phyloP scores from a whole-genome alignment of 2,329 filamentous ascomycete species.

The Neonectria faginata region DNA sequence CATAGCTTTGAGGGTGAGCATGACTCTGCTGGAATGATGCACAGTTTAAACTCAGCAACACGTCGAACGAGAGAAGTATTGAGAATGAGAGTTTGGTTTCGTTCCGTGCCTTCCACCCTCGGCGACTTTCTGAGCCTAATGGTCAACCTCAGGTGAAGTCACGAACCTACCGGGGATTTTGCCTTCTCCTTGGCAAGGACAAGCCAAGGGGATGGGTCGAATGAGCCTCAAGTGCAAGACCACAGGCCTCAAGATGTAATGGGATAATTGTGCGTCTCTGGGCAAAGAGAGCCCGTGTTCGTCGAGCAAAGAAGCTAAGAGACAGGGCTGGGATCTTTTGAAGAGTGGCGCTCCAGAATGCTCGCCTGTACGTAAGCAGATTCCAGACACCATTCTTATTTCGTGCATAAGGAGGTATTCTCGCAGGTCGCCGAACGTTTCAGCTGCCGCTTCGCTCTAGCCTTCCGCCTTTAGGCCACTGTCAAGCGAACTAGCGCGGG shows the following conservation, averaged over 20 bases:
- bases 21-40: too few relatives aligned
- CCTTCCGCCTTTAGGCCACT: slow-evolving; percentile 15
- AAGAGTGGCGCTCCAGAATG: not conserved
- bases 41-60: not conserved
- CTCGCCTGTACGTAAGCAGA: not conserved
- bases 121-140: not conserved
- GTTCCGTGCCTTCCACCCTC: not conserved
- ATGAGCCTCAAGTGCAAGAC: not conserved
- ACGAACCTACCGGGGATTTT: not conserved
- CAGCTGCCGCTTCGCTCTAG: too few relatives aligned
- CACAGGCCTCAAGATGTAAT: not conserved
- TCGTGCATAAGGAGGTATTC: not conserved
- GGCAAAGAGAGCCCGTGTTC: not conserved
- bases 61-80: not conserved
- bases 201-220: not conserved
- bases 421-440: slow-evolving; percentile 17
- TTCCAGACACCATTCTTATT: not conserved
- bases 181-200: not conserved
- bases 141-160: not conserved
- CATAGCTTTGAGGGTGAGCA: too few relatives aligned
- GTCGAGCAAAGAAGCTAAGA: not conserved
- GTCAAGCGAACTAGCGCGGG: slow-evolving; percentile 12
- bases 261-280: not conserved
- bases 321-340: not conserved
- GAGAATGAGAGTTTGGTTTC: not conserved